Percentiles rank a stretch among this genome's conserved stretches.
These are phyloP conservation scores for Aphanomyces invadans DNA, from an alignment of 352 stramenopile species.

Conservation along the genomic window DNA sequence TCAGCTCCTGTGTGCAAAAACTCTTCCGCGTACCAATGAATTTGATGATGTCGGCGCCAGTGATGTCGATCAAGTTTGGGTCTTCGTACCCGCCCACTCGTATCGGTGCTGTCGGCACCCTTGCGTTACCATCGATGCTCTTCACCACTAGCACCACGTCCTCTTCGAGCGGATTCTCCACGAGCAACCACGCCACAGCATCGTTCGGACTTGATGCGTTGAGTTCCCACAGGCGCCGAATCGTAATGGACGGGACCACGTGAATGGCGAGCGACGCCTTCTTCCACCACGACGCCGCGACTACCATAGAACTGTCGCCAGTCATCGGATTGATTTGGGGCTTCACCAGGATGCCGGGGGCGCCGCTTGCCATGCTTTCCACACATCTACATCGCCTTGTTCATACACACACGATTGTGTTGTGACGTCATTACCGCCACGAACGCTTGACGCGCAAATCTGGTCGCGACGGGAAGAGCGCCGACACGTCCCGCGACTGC, in stretches of 20 bases:
- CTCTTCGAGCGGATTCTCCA: slow-evolving; percentile 81
- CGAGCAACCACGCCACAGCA: slow-evolving; percentile 43
- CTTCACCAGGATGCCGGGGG: slow-evolving; percentile 80
- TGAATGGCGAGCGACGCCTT: slow-evolving; percentile 74
- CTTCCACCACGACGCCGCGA: slow-evolving; percentile 78
- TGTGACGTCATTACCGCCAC: too few relatives aligned
- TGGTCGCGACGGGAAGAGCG: slow-evolving; percentile 53
- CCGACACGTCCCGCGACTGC: slow-evolving; percentile 41
- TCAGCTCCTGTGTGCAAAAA: slow-evolving; percentile 24
- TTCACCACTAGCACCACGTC: slow-evolving; percentile 50
- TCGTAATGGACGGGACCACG: slow-evolving; percentile 66
- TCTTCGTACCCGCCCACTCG: slow-evolving; percentile 75
- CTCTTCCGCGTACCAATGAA: slow-evolving; percentile 40
- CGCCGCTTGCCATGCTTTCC: slow-evolving; percentile 66
- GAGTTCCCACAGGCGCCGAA: slow-evolving; percentile 41
- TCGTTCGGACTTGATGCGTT: slow-evolving; percentile 17
- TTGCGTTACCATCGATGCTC: slow-evolving; percentile 2
- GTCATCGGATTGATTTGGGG: slow-evolving; percentile 88
- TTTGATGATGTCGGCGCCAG: slow-evolving; percentile 32
- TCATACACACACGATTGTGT: too few relatives aligned
- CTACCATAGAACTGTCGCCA: slow-evolving; percentile 73
- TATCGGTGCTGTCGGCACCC: slow-evolving; percentile 48
- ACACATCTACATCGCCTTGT: slow-evolving; percentile 36
- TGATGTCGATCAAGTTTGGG: slow-evolving; percentile 66
- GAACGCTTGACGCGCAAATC: slow-evolving; percentile 73